phyloP scores from a whole-genome alignment of 2,329 filamentous ascomycete genomes.

The Diaporthe vexans region DNA sequence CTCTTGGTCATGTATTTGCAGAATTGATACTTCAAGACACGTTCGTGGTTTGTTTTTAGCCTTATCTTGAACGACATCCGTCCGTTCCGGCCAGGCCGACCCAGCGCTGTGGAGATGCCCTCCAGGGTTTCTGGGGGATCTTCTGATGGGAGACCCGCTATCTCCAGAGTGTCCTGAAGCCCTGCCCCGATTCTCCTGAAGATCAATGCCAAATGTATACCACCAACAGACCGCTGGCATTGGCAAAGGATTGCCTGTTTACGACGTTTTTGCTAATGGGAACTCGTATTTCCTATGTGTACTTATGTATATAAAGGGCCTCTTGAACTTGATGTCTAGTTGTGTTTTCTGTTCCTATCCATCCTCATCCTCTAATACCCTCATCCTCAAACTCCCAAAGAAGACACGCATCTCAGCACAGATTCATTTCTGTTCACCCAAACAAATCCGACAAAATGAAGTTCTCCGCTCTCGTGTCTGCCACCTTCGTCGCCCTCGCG shows the following conservation, averaged over 20 bases:
- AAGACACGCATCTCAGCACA: constrained; percentile 6
- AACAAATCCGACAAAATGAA: constrained; percentile 28
- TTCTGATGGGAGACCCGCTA: constrained; percentile 13
- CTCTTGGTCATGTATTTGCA: neutral
- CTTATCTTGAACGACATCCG: neutral
- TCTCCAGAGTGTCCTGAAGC: constrained; percentile 8
- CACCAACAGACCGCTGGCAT: neutral
- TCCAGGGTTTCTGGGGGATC: constrained; percentile 10
- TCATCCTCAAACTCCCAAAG: neutral
- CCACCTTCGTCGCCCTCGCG: constrained; percentile 27
- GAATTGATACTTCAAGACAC: neutral
- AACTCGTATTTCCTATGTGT: neutral
- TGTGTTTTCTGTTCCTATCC: neutral
- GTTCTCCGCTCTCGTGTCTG: constrained; percentile 32
- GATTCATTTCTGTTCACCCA: constrained; percentile 8
- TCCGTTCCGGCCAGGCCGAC: constrained; percentile 1
- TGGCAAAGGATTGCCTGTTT: neutral
- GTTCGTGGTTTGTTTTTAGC: neutral
- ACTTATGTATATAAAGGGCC: neutral
- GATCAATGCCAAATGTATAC: constrained; percentile 25
- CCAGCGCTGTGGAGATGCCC: constrained; percentile 4
- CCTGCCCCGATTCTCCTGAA: constrained; percentile 14
- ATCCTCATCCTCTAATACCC: constrained; percentile 8
- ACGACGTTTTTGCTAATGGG: neutral
- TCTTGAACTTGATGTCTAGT: neutral